Evolutionary conservation across 2,329 filamentous ascomycete species (phyloP), one percentile per base, ranked within the genome.

Genomic region (Talaromyces sp.): DNA sequence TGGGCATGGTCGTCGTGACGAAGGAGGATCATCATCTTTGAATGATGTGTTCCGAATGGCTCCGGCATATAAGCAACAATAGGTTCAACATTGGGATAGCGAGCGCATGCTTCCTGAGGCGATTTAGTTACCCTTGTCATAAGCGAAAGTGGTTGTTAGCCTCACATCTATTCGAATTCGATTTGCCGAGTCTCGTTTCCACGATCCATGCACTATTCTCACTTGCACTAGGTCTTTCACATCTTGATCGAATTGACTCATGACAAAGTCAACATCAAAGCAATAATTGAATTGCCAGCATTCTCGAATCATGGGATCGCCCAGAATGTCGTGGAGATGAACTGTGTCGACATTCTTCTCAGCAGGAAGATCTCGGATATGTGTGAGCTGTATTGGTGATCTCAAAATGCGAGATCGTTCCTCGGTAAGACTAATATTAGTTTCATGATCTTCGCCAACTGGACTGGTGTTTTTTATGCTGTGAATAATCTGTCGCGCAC

Each of bases 1-100:
- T 96, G 90, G 0, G 89, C 90, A 0, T 84, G 86, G 67, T 90
- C 87, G 73, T 96, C 92, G 74, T 90, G 88, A 5, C 90, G 85
- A 67, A 96, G 82, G 3, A 96, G 77, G n/a, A 96, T 81, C 76
- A 96, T 86, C 90, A 96, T 95, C 77, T 96, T 95, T 13, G 90
- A 84, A 72, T 89, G 92, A 75, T 97, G 93, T 0, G 92, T 97
- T 2, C 93, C 93, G 73, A 93, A 96, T 68, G 89, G 86, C 73
- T 94, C 90, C 0, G 92, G 90, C 85, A 96, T 90, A 66, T 88
- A 92, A 0, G 92, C 92, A 17, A 85, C 81, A 67, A 93, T 87
- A 1, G 93, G 82, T 25, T 86, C 82, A 25, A 95, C 85, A 73
- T 95, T 94, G 2, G 82, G 73, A 72, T 89, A 87, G 15, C 81